Evolutionary conservation across 2,329 filamentous ascomycete genomes (phyloP).

Genomic region (Pestalotiopsis sp.): DNA sequence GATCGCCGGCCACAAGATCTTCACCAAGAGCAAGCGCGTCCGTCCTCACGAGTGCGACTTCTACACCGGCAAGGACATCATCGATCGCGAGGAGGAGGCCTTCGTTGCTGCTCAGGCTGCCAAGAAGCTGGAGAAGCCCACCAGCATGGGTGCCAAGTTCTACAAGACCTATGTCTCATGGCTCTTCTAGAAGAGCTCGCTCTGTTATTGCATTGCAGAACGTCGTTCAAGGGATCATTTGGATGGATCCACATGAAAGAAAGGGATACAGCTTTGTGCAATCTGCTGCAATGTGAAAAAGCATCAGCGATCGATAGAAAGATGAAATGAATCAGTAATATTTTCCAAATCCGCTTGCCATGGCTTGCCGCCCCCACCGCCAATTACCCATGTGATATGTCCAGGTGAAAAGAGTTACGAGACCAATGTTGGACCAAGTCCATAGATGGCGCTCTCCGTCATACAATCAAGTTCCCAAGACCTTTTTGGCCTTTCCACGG

Average conservation of each 20-base stretch:
- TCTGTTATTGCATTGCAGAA: neutral
- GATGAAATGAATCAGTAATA: slow-evolving; percentile 1
- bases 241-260: neutral
- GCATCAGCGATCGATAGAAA: slow-evolving; percentile 1
- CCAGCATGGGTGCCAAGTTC: slow-evolving; percentile 49
- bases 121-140: slow-evolving; percentile 28
- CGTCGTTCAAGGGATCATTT: neutral
- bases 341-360: neutral
- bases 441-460: neutral
- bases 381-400: neutral
- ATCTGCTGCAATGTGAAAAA: neutral
- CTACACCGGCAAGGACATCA: slow-evolving; percentile 72
- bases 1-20: slow-evolving; percentile 69
- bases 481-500: neutral
- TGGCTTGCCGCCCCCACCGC: neutral
- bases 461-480: neutral
- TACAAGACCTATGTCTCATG: slow-evolving; percentile 62
- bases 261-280: neutral
- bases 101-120: slow-evolving; percentile 62
- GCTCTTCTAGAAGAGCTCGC: slow-evolving; percentile 53
- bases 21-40: slow-evolving; percentile 56
- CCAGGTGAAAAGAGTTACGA: neutral
- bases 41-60: slow-evolving; percentile 66
- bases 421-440: neutral
- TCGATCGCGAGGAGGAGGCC: slow-evolving; percentile 73